phyloP scores from a whole-genome alignment of 1,284 basidiomycete genomes.

The Polyporus tsugae region DNA sequence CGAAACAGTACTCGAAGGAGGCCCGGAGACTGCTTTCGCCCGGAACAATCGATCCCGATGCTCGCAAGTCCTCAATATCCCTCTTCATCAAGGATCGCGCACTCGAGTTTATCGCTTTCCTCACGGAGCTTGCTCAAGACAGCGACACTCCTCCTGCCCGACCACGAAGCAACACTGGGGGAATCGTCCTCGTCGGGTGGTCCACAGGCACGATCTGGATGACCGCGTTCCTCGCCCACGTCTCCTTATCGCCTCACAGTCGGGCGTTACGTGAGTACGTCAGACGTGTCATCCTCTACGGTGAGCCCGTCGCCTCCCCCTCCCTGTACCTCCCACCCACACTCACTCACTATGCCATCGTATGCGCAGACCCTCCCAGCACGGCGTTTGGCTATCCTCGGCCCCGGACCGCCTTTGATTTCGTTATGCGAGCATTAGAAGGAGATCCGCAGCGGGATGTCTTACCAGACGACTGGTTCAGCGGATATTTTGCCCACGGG shows the following conservation, averaged over 20 bases:
- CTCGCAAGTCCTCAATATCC: not conserved
- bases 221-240: slow-evolving; percentile 23
- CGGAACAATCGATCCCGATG: not conserved
- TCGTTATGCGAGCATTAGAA: slow-evolving; percentile 11
- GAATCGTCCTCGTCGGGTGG: slow-evolving; percentile 26
- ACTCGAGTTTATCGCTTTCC: slow-evolving; percentile 17
- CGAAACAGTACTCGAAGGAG: slow-evolving; percentile 21
- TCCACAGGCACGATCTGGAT: slow-evolving; percentile 25
- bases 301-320: slow-evolving; percentile 2
- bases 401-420: slow-evolving; percentile 15
- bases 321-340: no score
- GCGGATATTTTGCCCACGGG: slow-evolving; percentile 28
- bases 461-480: slow-evolving; percentile 15
- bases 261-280: slow-evolving; percentile 10
- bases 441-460: not conserved
- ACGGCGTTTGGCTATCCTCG: slow-evolving; percentile 15
- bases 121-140: slow-evolving; percentile 10
- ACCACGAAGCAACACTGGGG: not conserved
- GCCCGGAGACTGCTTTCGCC: slow-evolving; percentile 34
- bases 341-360: no score
- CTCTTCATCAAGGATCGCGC: slow-evolving; percentile 24
- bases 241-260: slow-evolving; percentile 5
- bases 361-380: not conserved
- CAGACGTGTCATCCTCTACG: slow-evolving; percentile 19
- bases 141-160: not conserved